Evolutionary conservation across 176 grass and related monocot species (phyloP).

Genomic region (Oryza nivara): DNA sequence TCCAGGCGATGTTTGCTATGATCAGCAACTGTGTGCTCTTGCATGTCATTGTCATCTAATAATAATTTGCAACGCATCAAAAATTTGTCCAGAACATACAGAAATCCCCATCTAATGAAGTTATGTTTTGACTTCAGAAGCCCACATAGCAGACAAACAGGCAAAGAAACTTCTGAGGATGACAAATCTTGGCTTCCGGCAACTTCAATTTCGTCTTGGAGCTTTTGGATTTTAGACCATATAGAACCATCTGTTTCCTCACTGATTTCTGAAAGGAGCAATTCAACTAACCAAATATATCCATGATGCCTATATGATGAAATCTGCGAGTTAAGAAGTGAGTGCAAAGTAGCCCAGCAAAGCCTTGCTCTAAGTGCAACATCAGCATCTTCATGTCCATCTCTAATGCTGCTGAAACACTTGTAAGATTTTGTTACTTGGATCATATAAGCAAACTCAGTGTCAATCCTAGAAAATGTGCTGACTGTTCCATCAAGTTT

Average conservation of each 20-base stretch:
- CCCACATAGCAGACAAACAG: conserved; percentile 86
- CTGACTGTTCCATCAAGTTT: conserved; percentile 83
- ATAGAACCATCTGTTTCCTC: conserved; percentile 68
- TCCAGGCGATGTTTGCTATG: conserved; percentile 61
- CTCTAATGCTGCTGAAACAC: conserved; percentile 74
- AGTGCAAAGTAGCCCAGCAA: conserved; percentile 85
- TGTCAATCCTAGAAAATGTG: conserved; percentile 81
- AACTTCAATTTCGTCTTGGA: conserved; percentile 83
- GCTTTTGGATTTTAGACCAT: conserved; percentile 83
- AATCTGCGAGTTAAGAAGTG: conserved; percentile 86
- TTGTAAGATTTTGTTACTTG: conserved; percentile 81
- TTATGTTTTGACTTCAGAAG: conserved; percentile 96
- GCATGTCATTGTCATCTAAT: conserved; percentile 85
- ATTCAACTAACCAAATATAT: conserved; percentile 97
- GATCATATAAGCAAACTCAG: conserved; percentile 88
- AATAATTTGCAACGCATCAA: conserved; percentile 96
- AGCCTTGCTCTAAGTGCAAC: conserved; percentile 64
- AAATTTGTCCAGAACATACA: conserved; percentile 92
- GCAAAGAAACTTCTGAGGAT: conserved; percentile 74
- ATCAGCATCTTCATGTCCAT: conserved; percentile 68
- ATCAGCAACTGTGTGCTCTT: conserved; percentile 47
- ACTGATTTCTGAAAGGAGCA: conserved; percentile 91
- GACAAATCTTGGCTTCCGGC: conserved; percentile 78
- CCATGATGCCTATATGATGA: conserved; percentile 94
- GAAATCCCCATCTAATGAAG: conserved; percentile 94